Conservation (phyloP, 1,284 basidiomycete species). For the Clitocybe nebularis region DNA sequence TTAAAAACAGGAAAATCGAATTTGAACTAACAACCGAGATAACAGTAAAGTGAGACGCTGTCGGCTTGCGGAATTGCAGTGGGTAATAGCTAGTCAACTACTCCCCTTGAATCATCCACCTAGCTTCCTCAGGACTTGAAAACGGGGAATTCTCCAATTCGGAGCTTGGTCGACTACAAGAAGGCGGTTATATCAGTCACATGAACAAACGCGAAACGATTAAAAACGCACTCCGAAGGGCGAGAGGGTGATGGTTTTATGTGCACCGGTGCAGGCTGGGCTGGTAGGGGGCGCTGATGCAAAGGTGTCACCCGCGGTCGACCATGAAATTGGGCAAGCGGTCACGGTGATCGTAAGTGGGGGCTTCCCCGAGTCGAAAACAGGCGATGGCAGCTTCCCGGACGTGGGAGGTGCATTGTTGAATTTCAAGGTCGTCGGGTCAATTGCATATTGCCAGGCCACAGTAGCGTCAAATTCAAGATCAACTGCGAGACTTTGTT, state of each 20-base stretch:
- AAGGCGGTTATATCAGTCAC: not conserved
- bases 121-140: slow-evolving; percentile 17
- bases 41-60: no score
- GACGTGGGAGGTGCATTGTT: slow-evolving; percentile 32
- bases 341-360: slow-evolving; percentile 47
- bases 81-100: no score
- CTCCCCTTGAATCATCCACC: not conserved
- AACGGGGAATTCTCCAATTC: slow-evolving; percentile 53
- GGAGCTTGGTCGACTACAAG: slow-evolving; percentile 46
- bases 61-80: no score
- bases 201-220: not conserved
- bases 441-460: slow-evolving; percentile 54
- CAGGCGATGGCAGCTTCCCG: slow-evolving; percentile 43
- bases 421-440: slow-evolving; percentile 49
- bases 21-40: no score
- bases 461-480: slow-evolving; percentile 47
- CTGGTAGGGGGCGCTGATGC: slow-evolving; percentile 45
- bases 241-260: slow-evolving; percentile 43
- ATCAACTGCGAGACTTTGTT: slow-evolving; percentile 47
- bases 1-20: no score
- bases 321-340: slow-evolving; percentile 51
- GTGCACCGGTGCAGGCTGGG: slow-evolving; percentile 39
- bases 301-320: slow-evolving; percentile 45
- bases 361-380: slow-evolving; percentile 52
- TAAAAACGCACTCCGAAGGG: slow-evolving; percentile 48